Base-by-base conservation (phyloP, 805 yeast genomes). In the Priceomyces melissophilus region DNA sequence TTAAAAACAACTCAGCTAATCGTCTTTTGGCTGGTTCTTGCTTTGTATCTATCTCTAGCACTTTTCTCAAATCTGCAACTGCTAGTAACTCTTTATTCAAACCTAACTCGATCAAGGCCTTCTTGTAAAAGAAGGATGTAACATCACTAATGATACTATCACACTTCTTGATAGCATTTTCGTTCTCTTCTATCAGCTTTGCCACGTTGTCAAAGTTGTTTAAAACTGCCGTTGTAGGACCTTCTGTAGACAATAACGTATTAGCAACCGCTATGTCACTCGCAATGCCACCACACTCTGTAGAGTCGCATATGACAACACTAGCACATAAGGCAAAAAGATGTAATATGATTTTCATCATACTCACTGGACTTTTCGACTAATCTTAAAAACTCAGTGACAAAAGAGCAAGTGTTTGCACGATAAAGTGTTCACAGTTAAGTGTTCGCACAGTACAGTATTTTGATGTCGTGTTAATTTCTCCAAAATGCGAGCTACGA, bases 61-160 rank as follows among this genome's bases (percentile, higher is more conserved):
- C 76, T 10, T 49, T 54, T 42, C 72, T 67, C 42, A 84, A 77
- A 47, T 78, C 81, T 2, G 57, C 57, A 6, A 79, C 63, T 0
- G 90, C 83, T 30, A 66, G 65, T 26, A 57, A 47, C 25, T 78
- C 84, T 43, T 75, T 76, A 27, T 78, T 78, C 46, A 81, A 53
- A 10, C 80, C 71, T 40, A 81, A 58, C 40, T 82, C 82, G 2
- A 83, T 75, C 33, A 82, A 55, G 0, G 87, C 89, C 41, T 75
- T 72, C 53, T 79, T 82, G 54, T 76, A 81, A 45, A 73, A 70
- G 1, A 81, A 58, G 46, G 73, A 76, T 0, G 79, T 60, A 12
- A 75, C 44, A 4, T 52, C 45, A 7, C 54, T 45, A 35, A 29
- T 42, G 9, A 38, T 32, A 15, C 30, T 38, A 14, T 30, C 42